Base-by-base conservation (phyloP, 129 eudicot genomes). In the Helianthus tuberosus region DNA sequence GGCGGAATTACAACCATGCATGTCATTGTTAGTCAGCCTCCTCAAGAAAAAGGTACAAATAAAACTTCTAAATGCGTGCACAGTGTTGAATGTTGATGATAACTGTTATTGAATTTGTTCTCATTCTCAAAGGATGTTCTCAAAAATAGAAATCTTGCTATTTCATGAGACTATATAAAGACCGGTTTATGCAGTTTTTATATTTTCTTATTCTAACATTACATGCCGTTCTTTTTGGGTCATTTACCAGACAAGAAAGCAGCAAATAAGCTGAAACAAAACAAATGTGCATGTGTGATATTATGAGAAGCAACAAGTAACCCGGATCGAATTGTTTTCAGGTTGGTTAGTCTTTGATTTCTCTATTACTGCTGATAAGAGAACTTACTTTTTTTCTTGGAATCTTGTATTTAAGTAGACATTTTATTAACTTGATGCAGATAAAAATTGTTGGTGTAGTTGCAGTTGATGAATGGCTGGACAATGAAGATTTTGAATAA, bases 1-100 rank as follows among this genome's bases (percentile, higher is more conserved):
- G 97, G 91, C 59, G 96, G 89, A 70, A 87, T 91, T 72, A 86
- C 87, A 53, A 91, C 97, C 68, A 91, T 91, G 97, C 97, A 91
- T 69, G 97, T 91, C 8, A 85, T 91, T 27, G 88, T 91, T 78
- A 91, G 86, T 55, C 92, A 86, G 64, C 90, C 90, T 8, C 69
- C 85, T 16, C 78, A 54, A 65, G 97, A 88, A 61, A 88, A 86
- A 83, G 94, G 95, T 89, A 72, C 64, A 8, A 17, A 15, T 46
- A 15, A 43, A 35, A 9, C 6, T 17, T 48, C 38, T 17, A 11
- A 44, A 54, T 38, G n/a, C 23, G 23, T 20, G 23, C 23, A 20
- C 23, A 20, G 23, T 20, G 23, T 20, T 20, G 23, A 20, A 20
- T 20, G 23, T 20, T 20, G 23, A 20, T 20, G 23, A 20, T 20